Evolutionary conservation across 306 rosid species (phyloP).

Genomic region (Purshia tridentata): DNA sequence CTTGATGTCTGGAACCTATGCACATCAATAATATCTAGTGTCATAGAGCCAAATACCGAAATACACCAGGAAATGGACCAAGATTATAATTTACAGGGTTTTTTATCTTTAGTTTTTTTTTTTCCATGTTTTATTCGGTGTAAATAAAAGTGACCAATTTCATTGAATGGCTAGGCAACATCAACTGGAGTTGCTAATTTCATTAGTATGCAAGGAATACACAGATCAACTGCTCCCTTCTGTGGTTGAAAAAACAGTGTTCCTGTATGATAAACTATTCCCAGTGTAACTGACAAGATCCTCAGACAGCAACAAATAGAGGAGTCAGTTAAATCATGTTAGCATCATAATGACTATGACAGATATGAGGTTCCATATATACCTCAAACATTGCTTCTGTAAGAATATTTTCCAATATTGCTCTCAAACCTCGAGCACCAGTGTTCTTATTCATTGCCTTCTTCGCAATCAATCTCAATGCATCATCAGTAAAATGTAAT

Average conservation of each 20-base stretch:
- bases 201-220: neutral
- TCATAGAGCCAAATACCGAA: constrained; percentile 4
- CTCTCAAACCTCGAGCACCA: constrained; percentile 74
- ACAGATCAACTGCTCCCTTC: neutral
- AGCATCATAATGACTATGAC: neutral
- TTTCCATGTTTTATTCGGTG: neutral
- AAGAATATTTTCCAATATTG: constrained; percentile 61
- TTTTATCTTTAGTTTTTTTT: neutral
- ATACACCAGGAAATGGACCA: neutral
- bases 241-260: neutral
- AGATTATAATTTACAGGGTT: neutral
- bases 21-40: neutral
- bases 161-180: neutral
- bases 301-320: neutral
- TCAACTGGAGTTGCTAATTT: neutral
- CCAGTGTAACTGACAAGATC: neutral
- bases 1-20: constrained; percentile 58
- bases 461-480: constrained; percentile 62
- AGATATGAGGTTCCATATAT: neutral
- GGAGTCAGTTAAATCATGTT: neutral
- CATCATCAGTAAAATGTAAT: constrained; percentile 54
- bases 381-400: constrained; percentile 82
- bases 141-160: neutral
- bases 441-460: constrained; percentile 71
- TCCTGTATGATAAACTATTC: neutral